phyloP scores from a whole-genome alignment of 805 yeast genomes.

The Yarrowia sp. region DNA sequence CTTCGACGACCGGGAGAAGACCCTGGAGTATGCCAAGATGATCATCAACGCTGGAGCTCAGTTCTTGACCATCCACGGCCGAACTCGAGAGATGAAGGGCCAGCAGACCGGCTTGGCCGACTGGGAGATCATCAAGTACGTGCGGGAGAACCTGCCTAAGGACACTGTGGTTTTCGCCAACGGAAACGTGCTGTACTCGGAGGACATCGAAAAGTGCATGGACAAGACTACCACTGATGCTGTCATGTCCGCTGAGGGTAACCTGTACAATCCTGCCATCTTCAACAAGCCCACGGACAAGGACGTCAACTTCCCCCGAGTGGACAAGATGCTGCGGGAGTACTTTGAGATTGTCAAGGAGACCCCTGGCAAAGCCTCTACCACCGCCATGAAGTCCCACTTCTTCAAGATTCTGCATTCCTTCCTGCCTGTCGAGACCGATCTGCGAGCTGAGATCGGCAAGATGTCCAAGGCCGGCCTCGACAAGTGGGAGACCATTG shows the following conservation, averaged over 20 bases:
- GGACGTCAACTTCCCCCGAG: slow-evolving; percentile 76
- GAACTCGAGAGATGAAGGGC: slow-evolving; percentile 97
- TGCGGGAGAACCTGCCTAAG: slow-evolving; percentile 73
- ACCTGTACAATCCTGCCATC: slow-evolving; percentile 88
- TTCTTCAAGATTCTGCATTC: slow-evolving; percentile 81
- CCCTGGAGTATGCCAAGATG: slow-evolving; percentile 82
- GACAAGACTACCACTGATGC: slow-evolving; percentile 72
- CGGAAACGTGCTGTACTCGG: slow-evolving; percentile 90
- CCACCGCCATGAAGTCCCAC: slow-evolving; percentile 85
- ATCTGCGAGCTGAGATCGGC: slow-evolving; percentile 73
- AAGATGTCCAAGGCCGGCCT: slow-evolving; percentile 44
- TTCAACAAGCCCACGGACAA: slow-evolving; percentile 47
- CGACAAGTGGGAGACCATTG: slow-evolving; percentile 55
- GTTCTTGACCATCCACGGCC: slow-evolving; percentile 89
- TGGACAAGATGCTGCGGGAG: slow-evolving; percentile 78
- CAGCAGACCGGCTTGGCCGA: slow-evolving; percentile 94
- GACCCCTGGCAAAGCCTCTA: slow-evolving; percentile 68
- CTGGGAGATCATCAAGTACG: slow-evolving; percentile 73
- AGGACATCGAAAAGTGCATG: slow-evolving; percentile 71
- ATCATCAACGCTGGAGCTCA: slow-evolving; percentile 93
- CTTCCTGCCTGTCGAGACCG: slow-evolving; percentile 74
- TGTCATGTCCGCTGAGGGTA: slow-evolving; percentile 97
- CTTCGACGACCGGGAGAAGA: slow-evolving; percentile 77
- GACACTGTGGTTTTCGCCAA: slow-evolving; percentile 90
- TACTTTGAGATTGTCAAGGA: slow-evolving; percentile 76